These are phyloP conservation scores for Cystofilobasidium ferigula DNA, from an alignment of 768 basidiomycete genomes.

Conservation along the genomic window DNA sequence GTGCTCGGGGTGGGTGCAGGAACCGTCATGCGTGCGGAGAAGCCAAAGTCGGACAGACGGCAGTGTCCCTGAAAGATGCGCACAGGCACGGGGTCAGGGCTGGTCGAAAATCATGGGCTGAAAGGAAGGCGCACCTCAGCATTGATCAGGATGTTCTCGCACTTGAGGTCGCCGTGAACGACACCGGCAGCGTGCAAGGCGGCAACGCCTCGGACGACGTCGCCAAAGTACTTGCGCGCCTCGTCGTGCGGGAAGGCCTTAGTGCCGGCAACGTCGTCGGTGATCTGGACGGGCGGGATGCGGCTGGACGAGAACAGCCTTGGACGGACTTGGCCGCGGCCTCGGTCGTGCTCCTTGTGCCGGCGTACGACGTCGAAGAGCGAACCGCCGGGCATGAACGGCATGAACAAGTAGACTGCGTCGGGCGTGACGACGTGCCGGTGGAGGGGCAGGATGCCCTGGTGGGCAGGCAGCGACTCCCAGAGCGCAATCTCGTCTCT, in stretches of 20 bases:
- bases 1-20: neutral
- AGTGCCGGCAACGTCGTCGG: neutral
- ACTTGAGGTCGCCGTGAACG: slow-evolving; percentile 90
- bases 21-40: neutral
- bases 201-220: slow-evolving; percentile 36
- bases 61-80: slow-evolving; percentile 8
- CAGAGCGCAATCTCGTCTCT: slow-evolving; percentile 15
- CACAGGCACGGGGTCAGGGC: neutral
- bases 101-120: too few relatives aligned
- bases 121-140: slow-evolving; percentile 43
- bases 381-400: slow-evolving; percentile 72
- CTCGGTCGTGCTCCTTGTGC: slow-evolving; percentile 22
- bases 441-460: slow-evolving; percentile 78
- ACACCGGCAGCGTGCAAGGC: slow-evolving; percentile 43
- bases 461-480: slow-evolving; percentile 43
- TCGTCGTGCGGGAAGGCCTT: slow-evolving; percentile 31
- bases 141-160: slow-evolving; percentile 91
- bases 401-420: slow-evolving; percentile 69
- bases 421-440: slow-evolving; percentile 49
- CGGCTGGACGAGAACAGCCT: slow-evolving; percentile 14
- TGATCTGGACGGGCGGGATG: neutral
- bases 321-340: slow-evolving; percentile 1
- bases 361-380: slow-evolving; percentile 56
- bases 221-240: slow-evolving; percentile 37
- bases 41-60: slow-evolving; percentile 21